A percentile compares a stretch with the other conserved stretches of the same genome.
These are phyloP conservation scores for Picochlorum costavermella DNA, from an alignment of 139 green algal species.

Conservation along the genomic window DNA sequence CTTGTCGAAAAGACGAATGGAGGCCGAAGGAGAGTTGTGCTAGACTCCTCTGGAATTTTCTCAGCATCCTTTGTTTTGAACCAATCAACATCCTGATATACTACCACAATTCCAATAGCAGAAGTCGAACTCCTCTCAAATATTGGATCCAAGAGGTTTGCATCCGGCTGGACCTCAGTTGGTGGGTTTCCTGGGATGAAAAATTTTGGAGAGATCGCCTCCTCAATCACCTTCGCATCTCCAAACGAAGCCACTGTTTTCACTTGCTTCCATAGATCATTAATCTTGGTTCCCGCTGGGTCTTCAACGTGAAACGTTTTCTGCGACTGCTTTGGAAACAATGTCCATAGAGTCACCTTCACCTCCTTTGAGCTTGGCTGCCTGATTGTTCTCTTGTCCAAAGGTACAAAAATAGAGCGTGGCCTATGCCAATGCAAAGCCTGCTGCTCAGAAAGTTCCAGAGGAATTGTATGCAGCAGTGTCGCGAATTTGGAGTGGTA, in stretches of 20 bases:
- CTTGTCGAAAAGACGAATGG: conserved; percentile 33
- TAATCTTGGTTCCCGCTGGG: neutral
- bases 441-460: neutral
- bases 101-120: conserved; percentile 9
- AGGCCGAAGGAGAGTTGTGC: conserved; percentile 12
- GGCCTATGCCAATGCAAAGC: conserved; percentile 17
- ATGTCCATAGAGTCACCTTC: neutral
- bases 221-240: neutral
- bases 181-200: neutral
- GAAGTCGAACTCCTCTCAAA: neutral
- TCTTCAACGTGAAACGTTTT: neutral
- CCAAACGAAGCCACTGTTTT: neutral
- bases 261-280: neutral
- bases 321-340: neutral
- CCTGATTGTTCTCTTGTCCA: neutral
- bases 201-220: neutral
- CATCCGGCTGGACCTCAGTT: neutral
- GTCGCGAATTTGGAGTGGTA: conserved; percentile 18
- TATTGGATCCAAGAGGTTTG: neutral
- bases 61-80: conserved; percentile 6
- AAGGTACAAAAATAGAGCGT: conserved; percentile 8
- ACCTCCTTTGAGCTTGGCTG: neutral
- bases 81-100: conserved; percentile 10
- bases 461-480: conserved; percentile 21
- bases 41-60: conserved; percentile 2